phyloP scores from a whole-genome alignment of 2,329 filamentous ascomycete genomes.

The Trichoderma sp. region DNA sequence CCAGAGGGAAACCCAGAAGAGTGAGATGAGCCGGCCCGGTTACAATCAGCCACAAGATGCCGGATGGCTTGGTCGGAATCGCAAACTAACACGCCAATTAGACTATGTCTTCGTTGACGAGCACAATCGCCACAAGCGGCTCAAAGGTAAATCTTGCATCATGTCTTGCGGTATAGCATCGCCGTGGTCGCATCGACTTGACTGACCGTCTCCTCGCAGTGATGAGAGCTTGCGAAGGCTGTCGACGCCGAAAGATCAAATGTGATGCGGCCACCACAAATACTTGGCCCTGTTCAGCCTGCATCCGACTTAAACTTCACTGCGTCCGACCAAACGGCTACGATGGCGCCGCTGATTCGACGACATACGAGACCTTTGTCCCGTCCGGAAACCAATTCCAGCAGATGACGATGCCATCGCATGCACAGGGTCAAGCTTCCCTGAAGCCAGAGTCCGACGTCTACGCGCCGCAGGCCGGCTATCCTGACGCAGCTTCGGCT shows the following conservation, averaged over 20 bases:
- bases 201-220: conserved; percentile 53
- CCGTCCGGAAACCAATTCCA: conserved; percentile 44
- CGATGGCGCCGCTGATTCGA: conserved; percentile 49
- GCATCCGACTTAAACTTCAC: conserved; percentile 85
- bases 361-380: conserved; percentile 38
- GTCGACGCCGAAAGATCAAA: conserved; percentile 93
- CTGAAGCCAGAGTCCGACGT: conserved; percentile 46
- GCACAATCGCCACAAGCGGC: conserved; percentile 93
- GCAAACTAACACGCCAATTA: conserved; percentile 39
- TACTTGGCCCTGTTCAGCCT: conserved; percentile 95
- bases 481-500: conserved; percentile 46
- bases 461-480: conserved; percentile 54
- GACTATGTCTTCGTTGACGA: conserved; percentile 99
- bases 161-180: background rate
- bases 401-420: conserved; percentile 54
- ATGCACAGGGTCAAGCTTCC: conserved; percentile 38
- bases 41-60: background rate
- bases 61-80: background rate
- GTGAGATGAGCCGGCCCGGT: conserved; percentile 51
- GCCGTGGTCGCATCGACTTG: background rate
- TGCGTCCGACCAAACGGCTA: conserved; percentile 86
- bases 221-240: conserved; percentile 96
- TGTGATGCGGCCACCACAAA: conserved; percentile 97
- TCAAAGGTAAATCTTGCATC: conserved; percentile 72
- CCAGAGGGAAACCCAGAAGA: conserved; percentile 77